Evolutionary conservation across 768 basidiomycete genomes (phyloP).

Genomic region (Gyrodon lividus): DNA sequence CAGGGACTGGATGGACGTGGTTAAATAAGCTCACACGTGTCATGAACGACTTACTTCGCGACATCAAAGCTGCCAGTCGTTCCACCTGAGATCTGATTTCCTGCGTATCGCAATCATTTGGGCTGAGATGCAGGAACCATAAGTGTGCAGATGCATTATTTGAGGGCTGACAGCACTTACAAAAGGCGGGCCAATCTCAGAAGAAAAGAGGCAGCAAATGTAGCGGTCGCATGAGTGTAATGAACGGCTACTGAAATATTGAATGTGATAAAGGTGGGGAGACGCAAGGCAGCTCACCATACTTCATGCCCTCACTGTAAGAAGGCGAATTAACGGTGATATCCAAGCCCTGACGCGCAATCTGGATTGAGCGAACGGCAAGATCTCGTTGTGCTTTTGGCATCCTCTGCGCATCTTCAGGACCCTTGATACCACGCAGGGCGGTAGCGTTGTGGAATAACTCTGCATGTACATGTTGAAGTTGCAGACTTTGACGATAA

Average conservation of each 20-base stretch:
- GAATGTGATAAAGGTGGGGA: constrained; percentile 1
- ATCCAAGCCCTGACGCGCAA: constrained; percentile 77
- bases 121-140: constrained; percentile 44
- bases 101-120: constrained; percentile 74
- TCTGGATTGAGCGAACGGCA: constrained; percentile 79
- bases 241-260: constrained; percentile 61
- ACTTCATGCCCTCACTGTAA: constrained; percentile 91
- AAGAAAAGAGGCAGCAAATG: constrained; percentile 89
- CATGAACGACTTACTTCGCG: constrained; percentile 58
- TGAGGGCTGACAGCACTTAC: constrained; percentile 44
- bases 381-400: constrained; percentile 72
- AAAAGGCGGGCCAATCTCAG: constrained; percentile 85
- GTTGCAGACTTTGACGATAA: constrained; percentile 85
- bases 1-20: constrained; percentile 64
- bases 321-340: constrained; percentile 82
- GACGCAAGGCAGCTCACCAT: constrained; percentile 49
- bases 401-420: constrained; percentile 86
- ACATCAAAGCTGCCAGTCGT: constrained; percentile 70
- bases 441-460: constrained; percentile 84
- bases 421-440: constrained; percentile 77
- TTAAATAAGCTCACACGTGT: constrained; percentile 4
- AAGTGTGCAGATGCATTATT: neutral
- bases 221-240: constrained; percentile 89
- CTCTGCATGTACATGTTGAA: constrained; percentile 85
- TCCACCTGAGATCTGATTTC: constrained; percentile 79